phyloP scores from a whole-genome alignment of 1,139 yeast genomes.

The Yamadazyma sp. region DNA sequence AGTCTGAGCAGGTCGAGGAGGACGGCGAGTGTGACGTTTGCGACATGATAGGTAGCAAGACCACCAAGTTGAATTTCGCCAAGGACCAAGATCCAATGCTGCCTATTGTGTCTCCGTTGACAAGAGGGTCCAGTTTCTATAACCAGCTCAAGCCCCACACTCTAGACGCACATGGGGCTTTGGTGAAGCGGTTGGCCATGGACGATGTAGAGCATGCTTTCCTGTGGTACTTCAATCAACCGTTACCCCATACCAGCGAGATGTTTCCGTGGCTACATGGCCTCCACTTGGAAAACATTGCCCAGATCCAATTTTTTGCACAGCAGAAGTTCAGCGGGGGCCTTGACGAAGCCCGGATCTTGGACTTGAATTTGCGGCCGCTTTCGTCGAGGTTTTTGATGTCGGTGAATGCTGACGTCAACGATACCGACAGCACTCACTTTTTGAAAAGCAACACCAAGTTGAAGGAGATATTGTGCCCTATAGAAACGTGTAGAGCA shows the following conservation, averaged over 20 bases:
- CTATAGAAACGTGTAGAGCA: constrained; percentile 38
- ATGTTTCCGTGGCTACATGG: constrained; percentile 96
- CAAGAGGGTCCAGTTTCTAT: constrained; percentile 23
- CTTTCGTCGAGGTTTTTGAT: constrained; percentile 39
- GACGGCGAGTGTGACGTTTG: constrained; percentile 33
- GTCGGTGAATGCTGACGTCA: constrained; percentile 39
- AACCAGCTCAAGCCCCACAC: constrained; percentile 3
- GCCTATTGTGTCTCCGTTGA: constrained; percentile 25
- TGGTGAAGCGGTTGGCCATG: constrained; percentile 24
- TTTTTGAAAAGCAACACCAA: constrained; percentile 63
- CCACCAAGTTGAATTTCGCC: constrained; percentile 34
- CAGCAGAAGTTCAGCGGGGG: constrained; percentile 20
- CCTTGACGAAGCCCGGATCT: neutral
- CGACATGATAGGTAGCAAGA: constrained; percentile 38
- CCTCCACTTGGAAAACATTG: constrained; percentile 49
- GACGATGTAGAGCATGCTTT: constrained; percentile 36
- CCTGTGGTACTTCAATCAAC: constrained; percentile 48
- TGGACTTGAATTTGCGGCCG: constrained; percentile 13
- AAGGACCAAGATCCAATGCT: constrained; percentile 7
- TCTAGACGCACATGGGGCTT: neutral
- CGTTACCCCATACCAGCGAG: constrained; percentile 63
- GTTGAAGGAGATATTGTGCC: constrained; percentile 57
- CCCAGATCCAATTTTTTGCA: constrained; percentile 46
- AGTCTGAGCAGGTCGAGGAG: constrained; percentile 12
- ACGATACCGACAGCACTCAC: constrained; percentile 5